phyloP scores from a whole-genome alignment of 495 filamentous ascomycete genomes.

The Sporormia fimetaria region DNA sequence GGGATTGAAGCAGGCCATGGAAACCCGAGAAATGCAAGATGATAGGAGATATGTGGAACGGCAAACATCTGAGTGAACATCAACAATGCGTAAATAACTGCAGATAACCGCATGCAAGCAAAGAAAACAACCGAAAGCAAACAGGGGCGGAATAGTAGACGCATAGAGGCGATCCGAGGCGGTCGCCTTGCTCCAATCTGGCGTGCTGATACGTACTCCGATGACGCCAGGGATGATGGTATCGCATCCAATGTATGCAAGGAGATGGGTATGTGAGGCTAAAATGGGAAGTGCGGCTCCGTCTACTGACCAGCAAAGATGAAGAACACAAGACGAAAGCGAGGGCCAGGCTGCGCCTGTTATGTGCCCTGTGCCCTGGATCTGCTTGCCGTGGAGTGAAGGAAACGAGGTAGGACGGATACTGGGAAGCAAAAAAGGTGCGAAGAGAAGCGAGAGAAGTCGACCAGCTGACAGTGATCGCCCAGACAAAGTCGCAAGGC shows the following conservation, averaged over 20 bases:
- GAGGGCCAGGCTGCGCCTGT: background rate
- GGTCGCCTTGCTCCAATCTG: background rate
- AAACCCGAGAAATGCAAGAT: too few relatives aligned
- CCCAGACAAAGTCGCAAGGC: background rate
- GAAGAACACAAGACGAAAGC: constrained; percentile 1
- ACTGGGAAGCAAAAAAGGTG: too few relatives aligned
- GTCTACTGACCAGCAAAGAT: constrained; percentile 21
- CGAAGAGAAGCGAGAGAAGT: too few relatives aligned
- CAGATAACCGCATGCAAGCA: too few relatives aligned
- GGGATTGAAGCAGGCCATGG: too few relatives aligned
- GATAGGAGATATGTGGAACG: too few relatives aligned
- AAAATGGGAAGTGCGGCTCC: constrained; percentile 13
- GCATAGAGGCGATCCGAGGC: background rate
- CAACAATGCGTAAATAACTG: too few relatives aligned
- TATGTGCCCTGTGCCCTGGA: too few relatives aligned
- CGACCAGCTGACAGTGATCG: background rate
- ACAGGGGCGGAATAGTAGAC: background rate
- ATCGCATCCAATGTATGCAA: constrained; percentile 10
- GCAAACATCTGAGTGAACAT: too few relatives aligned
- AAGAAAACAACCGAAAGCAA: constrained; percentile 1
- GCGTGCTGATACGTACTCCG: constrained; percentile 5
- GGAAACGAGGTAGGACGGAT: background rate
- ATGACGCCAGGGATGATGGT: constrained; percentile 12
- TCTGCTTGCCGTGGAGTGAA: background rate
- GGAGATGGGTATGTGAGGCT: constrained; percentile 12